Evolutionary conservation across 1,139 yeast species (phyloP), one percentile per base, ranked within the genome.

Genomic region (Pichia sp.): DNA sequence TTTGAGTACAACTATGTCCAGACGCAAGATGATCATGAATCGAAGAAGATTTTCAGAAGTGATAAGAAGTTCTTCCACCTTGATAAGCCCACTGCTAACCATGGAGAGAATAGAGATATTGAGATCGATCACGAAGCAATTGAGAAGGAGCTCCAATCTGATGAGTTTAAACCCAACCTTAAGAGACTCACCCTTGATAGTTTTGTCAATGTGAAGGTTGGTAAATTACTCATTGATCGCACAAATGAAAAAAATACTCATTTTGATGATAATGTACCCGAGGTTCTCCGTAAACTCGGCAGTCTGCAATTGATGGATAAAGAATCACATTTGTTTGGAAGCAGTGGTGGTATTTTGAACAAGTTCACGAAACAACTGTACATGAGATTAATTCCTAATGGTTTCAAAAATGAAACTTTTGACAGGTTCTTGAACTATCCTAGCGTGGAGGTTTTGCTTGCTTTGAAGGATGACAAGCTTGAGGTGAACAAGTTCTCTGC

Each of bases 371-470:
- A 62, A 41, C 55, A 56, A 14, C 50, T 70, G 15, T 74, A 71
- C 46, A 47, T 74, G 40, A 63, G 62, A 43, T 64, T 73, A 41
- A 46, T 62, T 16, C 77, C 80, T 0, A 62, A 72, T 29, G 64
- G 69, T 9, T 62, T 56, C 41, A 47, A 44, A 22, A 49, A 51
- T 14, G 35, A 36, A 12, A 22, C 35, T 5, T 46, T 47, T 16
- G 50, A 46, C 9, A 38, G 45, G 16, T 46, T 46, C 10, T 48
- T 48, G 15, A 55, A 59, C 29, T 64, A 62, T 38, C 78, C 78
- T 2, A 69, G 73, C 11, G 58, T 72, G 22, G 77, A 73, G 47
- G 53, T 73, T 17, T 66, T 74, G 66, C 58, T 68, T 39, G 66
- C 63, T 30, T 51, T 71, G 31, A 57, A 56, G 36, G 60, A 58